These are phyloP conservation scores for Melaleuca alternifolia DNA, from an alignment of 345 rosid genomes.

Conservation along the genomic window DNA sequence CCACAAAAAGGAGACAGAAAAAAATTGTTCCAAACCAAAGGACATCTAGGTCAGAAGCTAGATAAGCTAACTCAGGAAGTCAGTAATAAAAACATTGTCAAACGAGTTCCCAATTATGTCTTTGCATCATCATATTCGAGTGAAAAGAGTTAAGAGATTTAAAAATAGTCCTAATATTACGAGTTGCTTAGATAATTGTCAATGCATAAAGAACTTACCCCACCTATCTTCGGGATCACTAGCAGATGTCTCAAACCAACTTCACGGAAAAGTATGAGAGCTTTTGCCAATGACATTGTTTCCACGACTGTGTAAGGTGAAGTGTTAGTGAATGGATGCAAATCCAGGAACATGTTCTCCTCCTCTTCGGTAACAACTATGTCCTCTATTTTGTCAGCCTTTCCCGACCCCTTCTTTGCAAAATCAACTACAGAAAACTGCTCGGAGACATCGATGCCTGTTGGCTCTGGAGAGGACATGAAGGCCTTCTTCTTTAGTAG, in stretches of 20 bases:
- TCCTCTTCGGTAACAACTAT: slow-evolving; percentile 55
- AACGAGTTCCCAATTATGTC: neutral
- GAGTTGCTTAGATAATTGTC: neutral
- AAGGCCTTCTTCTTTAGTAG: slow-evolving; percentile 61
- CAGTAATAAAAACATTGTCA: neutral
- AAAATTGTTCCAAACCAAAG: neutral
- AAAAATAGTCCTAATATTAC: neutral
- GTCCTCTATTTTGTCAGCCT: slow-evolving; percentile 49
- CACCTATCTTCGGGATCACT: slow-evolving; percentile 59
- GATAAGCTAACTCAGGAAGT: neutral
- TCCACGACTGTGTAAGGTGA: slow-evolving; percentile 91
- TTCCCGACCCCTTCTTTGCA: slow-evolving; percentile 74
- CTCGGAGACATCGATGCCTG: slow-evolving; percentile 17
- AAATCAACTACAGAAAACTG: slow-evolving; percentile 52
- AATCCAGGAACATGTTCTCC: slow-evolving; percentile 75
- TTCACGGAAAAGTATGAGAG: slow-evolving; percentile 66
- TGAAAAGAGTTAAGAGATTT: neutral
- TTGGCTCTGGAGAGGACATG: slow-evolving; percentile 28
- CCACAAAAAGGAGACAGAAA: neutral
- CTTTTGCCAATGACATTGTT: slow-evolving; percentile 89
- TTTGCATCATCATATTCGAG: neutral
- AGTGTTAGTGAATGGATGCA: slow-evolving; percentile 80
- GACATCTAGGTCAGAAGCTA: neutral
- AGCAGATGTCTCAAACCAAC: slow-evolving; percentile 81
- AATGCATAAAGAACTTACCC: slow-evolving; percentile 25